Evolutionary conservation across 257 asterid species (phyloP).

Genomic region (Craterostigma plantagineum): DNA sequence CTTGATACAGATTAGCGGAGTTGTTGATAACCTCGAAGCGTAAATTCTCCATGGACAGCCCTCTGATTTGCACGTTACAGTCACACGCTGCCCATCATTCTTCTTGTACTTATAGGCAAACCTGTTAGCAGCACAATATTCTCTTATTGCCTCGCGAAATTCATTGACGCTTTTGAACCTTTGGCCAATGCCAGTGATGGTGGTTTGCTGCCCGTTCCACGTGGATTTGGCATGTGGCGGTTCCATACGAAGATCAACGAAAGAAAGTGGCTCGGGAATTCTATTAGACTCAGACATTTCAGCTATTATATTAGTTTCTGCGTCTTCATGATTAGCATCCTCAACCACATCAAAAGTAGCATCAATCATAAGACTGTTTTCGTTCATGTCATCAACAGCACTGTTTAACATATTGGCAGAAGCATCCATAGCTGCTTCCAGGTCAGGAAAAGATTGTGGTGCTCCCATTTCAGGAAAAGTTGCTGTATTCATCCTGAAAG

Average conservation of each 20-base stretch:
- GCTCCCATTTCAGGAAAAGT: conserved; percentile 71
- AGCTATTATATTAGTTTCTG: conserved; percentile 22
- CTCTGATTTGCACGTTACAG: conserved; percentile 91
- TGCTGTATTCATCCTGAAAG: too few relatives aligned
- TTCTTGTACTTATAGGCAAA: conserved; percentile 92
- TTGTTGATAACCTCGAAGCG: conserved; percentile 86
- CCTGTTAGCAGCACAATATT: conserved; percentile 78
- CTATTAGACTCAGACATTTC: conserved; percentile 41
- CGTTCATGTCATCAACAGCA: conserved; percentile 47
- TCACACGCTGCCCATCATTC: conserved; percentile 93
- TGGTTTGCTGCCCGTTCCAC: conserved; percentile 62
- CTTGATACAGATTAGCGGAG: conserved; percentile 89
- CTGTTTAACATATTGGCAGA: conserved; percentile 35
- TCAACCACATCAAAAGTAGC: conserved; percentile 59
- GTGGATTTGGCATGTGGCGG: conserved; percentile 68
- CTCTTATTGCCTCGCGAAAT: conserved; percentile 86
- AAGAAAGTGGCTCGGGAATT: conserved; percentile 4
- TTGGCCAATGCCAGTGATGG: conserved; percentile 90
- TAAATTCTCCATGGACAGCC: conserved; percentile 98
- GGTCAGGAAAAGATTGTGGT: conserved; percentile 68
- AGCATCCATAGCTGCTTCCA: conserved; percentile 26
- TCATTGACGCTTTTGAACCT: conserved; percentile 89
- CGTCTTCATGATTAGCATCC: conserved; percentile 37
- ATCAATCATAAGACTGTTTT: conserved; percentile 39
- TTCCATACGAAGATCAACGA: conserved; percentile 17